Evolutionary conservation across 2,329 filamentous ascomycete species (phyloP).

Genomic region (Talaromyces sp.): DNA sequence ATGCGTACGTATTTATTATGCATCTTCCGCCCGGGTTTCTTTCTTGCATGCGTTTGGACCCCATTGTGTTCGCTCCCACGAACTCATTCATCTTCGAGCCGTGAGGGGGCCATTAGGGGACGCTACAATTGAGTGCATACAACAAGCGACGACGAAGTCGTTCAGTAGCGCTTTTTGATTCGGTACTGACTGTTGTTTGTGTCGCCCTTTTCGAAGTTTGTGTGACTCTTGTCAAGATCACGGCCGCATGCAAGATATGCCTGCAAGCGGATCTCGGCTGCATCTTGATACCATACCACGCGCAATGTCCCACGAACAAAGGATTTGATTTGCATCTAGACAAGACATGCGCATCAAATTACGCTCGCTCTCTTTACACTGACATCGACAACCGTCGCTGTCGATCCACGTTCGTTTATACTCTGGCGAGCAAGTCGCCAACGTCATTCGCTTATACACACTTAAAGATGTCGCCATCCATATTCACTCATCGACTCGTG

Average conservation of each 20-base stretch:
- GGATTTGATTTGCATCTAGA: neutral
- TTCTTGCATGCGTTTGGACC: neutral
- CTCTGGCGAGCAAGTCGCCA: constrained; percentile 1
- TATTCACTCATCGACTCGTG: constrained; percentile 4
- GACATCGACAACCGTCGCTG: neutral
- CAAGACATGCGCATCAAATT: neutral
- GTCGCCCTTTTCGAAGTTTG: neutral
- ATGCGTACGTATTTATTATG: neutral
- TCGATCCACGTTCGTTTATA: constrained; percentile 10
- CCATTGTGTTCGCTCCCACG: constrained; percentile 3
- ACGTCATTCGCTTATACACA: constrained; percentile 10
- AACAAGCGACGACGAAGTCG: neutral
- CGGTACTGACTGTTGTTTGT: neutral
- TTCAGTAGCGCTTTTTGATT: neutral
- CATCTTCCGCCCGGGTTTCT: neutral
- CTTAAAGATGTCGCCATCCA: constrained; percentile 4
- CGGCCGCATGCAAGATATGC: constrained; percentile 1
- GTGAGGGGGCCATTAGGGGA: constrained; percentile 1
- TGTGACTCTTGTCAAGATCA: neutral
- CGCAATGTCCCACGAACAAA: constrained; percentile 5
- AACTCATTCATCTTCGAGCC: neutral
- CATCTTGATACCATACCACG: constrained; percentile 2
- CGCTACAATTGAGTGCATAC: neutral
- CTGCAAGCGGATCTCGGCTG: neutral
- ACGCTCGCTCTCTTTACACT: neutral